Evolutionary conservation across 2,329 filamentous ascomycete species (phyloP).

Genomic region (Ophiostoma tasmaniense): DNA sequence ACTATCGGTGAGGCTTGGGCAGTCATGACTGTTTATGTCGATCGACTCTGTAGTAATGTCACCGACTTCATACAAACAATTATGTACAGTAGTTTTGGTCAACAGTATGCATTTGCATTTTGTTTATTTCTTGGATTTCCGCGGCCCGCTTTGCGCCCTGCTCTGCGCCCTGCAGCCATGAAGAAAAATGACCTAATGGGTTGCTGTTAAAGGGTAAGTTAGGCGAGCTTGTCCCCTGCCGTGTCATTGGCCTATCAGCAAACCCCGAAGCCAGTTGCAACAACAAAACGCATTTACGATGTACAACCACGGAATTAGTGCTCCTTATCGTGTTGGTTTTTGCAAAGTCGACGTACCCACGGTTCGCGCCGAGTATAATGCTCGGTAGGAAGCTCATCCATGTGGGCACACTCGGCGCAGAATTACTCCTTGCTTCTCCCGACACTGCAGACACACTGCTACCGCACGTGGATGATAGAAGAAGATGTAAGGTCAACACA

Average conservation of each 20-base stretch:
- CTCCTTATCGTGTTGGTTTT: background rate
- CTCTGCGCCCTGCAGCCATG: background rate
- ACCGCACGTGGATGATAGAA: background rate
- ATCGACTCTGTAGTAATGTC: background rate
- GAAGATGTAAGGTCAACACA: background rate
- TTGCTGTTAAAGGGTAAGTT: background rate
- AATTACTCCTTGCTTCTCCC: background rate
- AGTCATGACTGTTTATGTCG: background rate
- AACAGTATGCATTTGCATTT: background rate
- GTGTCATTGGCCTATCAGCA: background rate
- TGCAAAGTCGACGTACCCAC: background rate
- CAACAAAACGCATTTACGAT: background rate
- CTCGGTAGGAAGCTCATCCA: background rate
- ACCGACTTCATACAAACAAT: background rate
- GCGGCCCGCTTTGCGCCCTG: background rate
- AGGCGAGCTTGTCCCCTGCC: background rate
- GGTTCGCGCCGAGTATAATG: background rate
- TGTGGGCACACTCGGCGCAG: background rate
- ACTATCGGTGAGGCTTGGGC: background rate
- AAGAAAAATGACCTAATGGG: background rate
- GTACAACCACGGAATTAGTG: background rate
- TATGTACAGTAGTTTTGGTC: background rate
- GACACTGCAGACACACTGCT: background rate
- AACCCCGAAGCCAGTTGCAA: background rate
- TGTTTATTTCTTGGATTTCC: background rate